Base-by-base conservation (phyloP, 495 filamentous ascomycete species). In the Xanthoparmelia taractica region DNA sequence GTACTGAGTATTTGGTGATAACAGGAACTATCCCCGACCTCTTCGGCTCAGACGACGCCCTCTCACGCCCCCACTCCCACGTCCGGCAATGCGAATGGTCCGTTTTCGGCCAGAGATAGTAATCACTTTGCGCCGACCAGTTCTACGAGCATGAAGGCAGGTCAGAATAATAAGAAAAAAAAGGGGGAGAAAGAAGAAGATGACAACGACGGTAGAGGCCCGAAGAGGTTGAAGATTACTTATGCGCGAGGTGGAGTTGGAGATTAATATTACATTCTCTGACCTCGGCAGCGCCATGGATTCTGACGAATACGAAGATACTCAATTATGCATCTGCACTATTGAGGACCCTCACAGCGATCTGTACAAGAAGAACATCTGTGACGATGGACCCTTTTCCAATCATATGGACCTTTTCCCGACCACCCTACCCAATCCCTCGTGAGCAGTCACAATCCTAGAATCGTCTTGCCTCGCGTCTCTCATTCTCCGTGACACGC, bases 191-290 rank as follows among this genome's bases (percentile, higher is more conserved):
- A 68, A 23, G 74, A 74, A 4, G 77, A 79, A 10, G 75, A 77
- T 15, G 59, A 73, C 58, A 74, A 64, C 29, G 77, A 77, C 41
- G 76, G 71, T 17, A 78, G 77, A 59, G 72, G 74, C 43, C 68
- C 73, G 40, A 81, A 82, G 69, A 70, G 80, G 57, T 70, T 82
- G 71, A 82, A 82, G 71, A 78, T 82, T 47, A 81, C 73, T 54
- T 82, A 80, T 70, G 77, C 65, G 4, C 60, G 68, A 34, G 66
- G 63, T 33, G 60, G 60, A 11, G 60, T 58, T 8, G 66, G 63
- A 25, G 68, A 68, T 31, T 67, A 66, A 43, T n/a, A 33, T 27
- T 52, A 38, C 6, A 18, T 17, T 36, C 8, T 31, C 37, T 31
- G 36, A 36, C 17, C 29, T 43, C 11, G 37, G 23, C 41, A 18